These are phyloP conservation scores for Posidonia oceanica DNA, from an alignment of 116 monocot genomes.

Conservation along the genomic window DNA sequence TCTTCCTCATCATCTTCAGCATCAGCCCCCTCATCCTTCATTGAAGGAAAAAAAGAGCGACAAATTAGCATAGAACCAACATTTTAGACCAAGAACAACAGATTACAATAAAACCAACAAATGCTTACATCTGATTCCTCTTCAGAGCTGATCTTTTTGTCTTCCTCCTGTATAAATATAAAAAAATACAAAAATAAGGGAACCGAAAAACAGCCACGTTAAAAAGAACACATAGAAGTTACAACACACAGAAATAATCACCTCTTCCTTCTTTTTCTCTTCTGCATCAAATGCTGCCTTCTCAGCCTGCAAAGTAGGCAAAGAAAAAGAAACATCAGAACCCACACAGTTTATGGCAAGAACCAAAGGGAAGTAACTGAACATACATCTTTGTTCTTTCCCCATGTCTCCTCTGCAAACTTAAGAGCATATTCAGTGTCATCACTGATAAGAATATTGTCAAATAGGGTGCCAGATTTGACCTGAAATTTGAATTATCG, in stretches of 20 bases:
- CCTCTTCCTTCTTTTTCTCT: slow-evolving; percentile 53
- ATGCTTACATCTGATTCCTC: slow-evolving; percentile 31
- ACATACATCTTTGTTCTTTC: slow-evolving; percentile 42
- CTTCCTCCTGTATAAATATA: slow-evolving; percentile 21
- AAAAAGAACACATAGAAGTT: not conserved
- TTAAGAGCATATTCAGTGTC: slow-evolving; percentile 59
- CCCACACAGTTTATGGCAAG: not conserved
- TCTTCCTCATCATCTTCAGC: slow-evolving; percentile 1
- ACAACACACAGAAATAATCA: slow-evolving; percentile 3
- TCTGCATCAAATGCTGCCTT: slow-evolving; percentile 52
- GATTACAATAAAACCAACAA: not conserved
- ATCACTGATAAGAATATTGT: slow-evolving; percentile 59
- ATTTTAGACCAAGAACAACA: not conserved
- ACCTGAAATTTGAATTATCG: slow-evolving; percentile 24
- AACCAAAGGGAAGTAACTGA: not conserved
- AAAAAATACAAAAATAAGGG: not conserved
- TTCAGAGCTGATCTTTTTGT: slow-evolving; percentile 24
- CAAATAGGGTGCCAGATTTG: slow-evolving; percentile 64
- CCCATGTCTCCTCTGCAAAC: slow-evolving; percentile 55
- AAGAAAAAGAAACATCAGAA: not conserved
- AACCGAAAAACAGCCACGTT: not conserved
- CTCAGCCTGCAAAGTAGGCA: slow-evolving; percentile 37
- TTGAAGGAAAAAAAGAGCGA: not conserved
- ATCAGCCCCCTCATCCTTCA: slow-evolving; percentile 21
- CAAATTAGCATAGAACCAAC: too few relatives aligned